Percentiles rank a stretch among this genome's conserved stretches.
Evolutionary conservation across 164 flowering plant genomes (phyloP).

Genomic region (Cinnamomum chago): DNA sequence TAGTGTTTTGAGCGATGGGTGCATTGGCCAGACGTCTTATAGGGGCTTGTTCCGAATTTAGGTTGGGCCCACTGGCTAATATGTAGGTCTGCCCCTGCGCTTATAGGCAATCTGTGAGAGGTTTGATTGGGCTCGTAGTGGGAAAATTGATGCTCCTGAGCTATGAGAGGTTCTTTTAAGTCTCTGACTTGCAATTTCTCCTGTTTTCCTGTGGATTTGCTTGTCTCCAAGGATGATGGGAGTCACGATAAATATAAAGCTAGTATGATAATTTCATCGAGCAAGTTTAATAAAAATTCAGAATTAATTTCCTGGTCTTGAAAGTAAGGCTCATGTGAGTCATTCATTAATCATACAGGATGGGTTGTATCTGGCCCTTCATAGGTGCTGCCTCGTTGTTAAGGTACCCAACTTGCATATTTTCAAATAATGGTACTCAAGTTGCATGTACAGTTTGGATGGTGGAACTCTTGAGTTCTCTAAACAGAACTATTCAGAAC

Average conservation of each 20-base stretch:
- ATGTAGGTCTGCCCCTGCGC: not conserved
- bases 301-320: not conserved
- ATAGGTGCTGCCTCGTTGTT: no score
- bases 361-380: no score
- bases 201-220: constrained; percentile 57
- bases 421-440: no score
- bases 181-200: constrained; percentile 69
- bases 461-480: not conserved
- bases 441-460: no score
- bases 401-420: no score
- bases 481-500: not conserved
- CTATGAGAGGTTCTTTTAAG: constrained; percentile 71
- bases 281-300: constrained; percentile 12
- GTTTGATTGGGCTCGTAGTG: constrained; percentile 75
- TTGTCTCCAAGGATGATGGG: constrained; percentile 71
- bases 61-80: no score
- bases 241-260: constrained; percentile 59
- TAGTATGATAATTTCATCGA: constrained; percentile 63
- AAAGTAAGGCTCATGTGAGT: not conserved
- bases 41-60: no score
- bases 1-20: no score
- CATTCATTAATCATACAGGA: not conserved
- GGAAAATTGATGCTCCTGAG: constrained; percentile 58
- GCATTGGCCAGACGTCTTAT: no score
- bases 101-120: constrained; percentile 66